Evolutionary conservation across 768 basidiomycete genomes (phyloP), one percentile per base, ranked within the genome.

Genomic region (Psilocybe subaeruginosa): DNA sequence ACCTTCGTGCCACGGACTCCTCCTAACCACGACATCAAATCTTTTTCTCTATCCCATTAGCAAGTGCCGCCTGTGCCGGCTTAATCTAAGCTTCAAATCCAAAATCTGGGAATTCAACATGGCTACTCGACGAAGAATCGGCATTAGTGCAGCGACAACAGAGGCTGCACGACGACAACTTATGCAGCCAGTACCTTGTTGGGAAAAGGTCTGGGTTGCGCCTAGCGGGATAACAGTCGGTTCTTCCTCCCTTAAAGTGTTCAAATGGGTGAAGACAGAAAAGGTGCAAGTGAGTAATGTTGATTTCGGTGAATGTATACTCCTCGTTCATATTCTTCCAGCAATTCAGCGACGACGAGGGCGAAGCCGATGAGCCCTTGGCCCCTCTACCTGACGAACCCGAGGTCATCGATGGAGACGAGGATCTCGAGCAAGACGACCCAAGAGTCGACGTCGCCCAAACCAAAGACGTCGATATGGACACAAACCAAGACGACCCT

Each of bases 341-440:
- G 92, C 90, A 93, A 82, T 95, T 94, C 68, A 92, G 90, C 68
- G 92, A 94, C 68, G 91, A 93, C 60, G 93, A 94, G 68, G 90
- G 84, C 54, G 89, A 87, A 63, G 84, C 78, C 0, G 91, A 94
- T 66, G 90, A 91, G 67, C 91, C 92, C 12, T 80, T 94, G 27
- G 92, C 86, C 1, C 92, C 92, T 16, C 78, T 94, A 46, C 92
- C 91, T 4, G 83, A 85, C 58, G 92, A 93, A 65, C 84, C 87
- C 27, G 92, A 93, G 71, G 84, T 85, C 7, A 86, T 85, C 0
- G 92, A 93, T 49, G 84, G 84, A 48, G 87, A 90, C 54, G 91
- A 92, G 50, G 91, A 93, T 58, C 81, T 88, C 72, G 89, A 91
- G 58, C 82, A 85, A 62, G 91, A 91, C 56, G 90, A 90, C 62